These are phyloP conservation scores for Phialophora verrucosa DNA, from an alignment of 2,329 filamentous ascomycete species.

Conservation along the genomic window DNA sequence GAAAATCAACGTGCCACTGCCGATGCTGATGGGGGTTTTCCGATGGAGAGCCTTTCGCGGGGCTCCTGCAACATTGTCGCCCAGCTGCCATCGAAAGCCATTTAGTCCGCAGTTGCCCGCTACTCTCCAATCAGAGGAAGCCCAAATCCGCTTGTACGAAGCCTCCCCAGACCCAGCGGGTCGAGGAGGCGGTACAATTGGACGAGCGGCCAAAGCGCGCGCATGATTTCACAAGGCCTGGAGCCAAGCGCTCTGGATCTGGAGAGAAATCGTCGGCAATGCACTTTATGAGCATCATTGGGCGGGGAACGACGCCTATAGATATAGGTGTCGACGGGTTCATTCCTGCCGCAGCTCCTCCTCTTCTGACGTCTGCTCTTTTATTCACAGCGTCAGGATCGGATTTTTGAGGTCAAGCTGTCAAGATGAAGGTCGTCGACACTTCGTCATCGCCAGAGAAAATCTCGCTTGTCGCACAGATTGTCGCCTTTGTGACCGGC, in stretches of 20 bases:
- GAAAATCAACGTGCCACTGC: slow-evolving; percentile 15
- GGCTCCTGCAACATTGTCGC: slow-evolving; percentile 1
- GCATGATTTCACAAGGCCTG: neutral
- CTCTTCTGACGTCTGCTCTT: neutral
- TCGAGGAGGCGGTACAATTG: neutral
- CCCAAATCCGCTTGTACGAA: neutral
- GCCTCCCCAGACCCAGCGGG: neutral
- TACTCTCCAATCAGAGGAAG: neutral
- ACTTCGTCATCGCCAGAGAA: slow-evolving; percentile 9
- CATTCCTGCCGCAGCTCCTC: neutral
- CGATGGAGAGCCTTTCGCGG: slow-evolving; percentile 12
- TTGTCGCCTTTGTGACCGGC: slow-evolving; percentile 26
- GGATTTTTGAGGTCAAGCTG: neutral
- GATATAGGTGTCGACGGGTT: slow-evolving; percentile 1
- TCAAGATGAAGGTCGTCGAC: slow-evolving; percentile 16
- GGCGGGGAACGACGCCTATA: slow-evolving; percentile 3
- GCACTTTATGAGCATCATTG: slow-evolving; percentile 1
- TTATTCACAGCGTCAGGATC: neutral
- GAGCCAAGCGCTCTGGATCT: slow-evolving; percentile 6
- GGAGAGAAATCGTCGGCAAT: slow-evolving; percentile 6
- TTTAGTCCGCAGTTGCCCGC: neutral
- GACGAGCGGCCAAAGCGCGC: neutral
- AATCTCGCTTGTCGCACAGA: slow-evolving; percentile 23
- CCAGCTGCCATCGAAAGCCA: neutral
- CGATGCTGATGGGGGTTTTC: slow-evolving; percentile 13